Percentiles rank a stretch among this genome's conserved stretches.
phyloP scores from a whole-genome alignment of 768 basidiomycete genomes.

The Trametes meyenii region DNA sequence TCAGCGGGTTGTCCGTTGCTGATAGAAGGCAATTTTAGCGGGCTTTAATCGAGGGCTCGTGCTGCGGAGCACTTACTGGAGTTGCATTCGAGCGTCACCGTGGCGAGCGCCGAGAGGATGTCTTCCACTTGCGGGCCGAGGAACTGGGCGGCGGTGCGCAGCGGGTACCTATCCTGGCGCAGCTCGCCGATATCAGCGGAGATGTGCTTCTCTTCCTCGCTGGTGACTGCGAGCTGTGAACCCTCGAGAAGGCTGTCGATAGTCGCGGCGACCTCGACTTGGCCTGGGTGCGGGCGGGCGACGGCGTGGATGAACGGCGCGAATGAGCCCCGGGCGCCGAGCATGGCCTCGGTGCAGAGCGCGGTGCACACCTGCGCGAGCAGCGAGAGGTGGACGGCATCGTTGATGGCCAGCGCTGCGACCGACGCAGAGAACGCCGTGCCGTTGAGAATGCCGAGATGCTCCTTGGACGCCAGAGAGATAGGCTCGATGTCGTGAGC shows the following conservation, averaged over 20 bases:
- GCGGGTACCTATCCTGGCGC: constrained; percentile 78
- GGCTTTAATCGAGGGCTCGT: not conserved
- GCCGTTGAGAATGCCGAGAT: constrained; percentile 81
- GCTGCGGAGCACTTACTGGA: constrained; percentile 56
- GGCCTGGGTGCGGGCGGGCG: constrained; percentile 83
- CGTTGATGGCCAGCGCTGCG: constrained; percentile 72
- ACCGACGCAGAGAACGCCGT: constrained; percentile 84
- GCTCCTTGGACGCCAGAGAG: constrained; percentile 72
- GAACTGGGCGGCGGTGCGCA: constrained; percentile 81
- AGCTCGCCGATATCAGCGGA: constrained; percentile 73
- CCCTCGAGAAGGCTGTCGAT: constrained; percentile 71
- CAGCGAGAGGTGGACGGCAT: constrained; percentile 67
- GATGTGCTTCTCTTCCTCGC: constrained; percentile 71
- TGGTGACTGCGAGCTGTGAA: constrained; percentile 64
- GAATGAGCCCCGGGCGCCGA: constrained; percentile 71
- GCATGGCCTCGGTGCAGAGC: constrained; percentile 81
- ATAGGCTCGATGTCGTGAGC: constrained; percentile 66
- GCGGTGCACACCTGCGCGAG: constrained; percentile 78
- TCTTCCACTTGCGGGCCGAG: constrained; percentile 87
- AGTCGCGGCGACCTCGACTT: constrained; percentile 74
- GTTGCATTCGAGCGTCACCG: constrained; percentile 77
- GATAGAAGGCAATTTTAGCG: constrained; percentile 3
- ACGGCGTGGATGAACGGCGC: constrained; percentile 77
- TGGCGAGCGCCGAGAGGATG: constrained; percentile 62
- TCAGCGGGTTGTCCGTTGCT: constrained; percentile 89